Evolutionary conservation across 164 flowering plant genomes (phyloP).

Genomic region (Piper longum): DNA sequence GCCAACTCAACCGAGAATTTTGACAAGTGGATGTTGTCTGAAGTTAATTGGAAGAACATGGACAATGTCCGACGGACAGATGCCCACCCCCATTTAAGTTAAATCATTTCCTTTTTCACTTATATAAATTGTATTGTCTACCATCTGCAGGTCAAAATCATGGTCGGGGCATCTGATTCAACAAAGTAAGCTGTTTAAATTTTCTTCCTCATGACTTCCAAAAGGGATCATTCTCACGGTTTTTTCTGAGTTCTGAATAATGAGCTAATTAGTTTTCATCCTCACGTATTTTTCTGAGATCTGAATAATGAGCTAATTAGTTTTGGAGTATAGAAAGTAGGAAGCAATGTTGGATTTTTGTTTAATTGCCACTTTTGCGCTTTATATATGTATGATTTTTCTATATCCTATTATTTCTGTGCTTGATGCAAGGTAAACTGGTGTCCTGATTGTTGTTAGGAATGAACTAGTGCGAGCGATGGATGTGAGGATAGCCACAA

Average conservation of each 20-base stretch:
- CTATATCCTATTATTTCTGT: not conserved
- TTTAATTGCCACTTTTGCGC: not conserved
- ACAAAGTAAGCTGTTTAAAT: constrained; percentile 44
- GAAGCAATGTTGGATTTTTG: too few relatives aligned
- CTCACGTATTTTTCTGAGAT: not conserved
- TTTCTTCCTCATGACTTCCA: too few relatives aligned
- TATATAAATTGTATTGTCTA: not conserved
- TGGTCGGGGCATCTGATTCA: constrained; percentile 32
- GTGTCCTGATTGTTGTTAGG: constrained; percentile 23
- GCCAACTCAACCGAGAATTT: too few relatives aligned
- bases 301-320: not conserved
- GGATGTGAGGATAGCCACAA: constrained; percentile 55
- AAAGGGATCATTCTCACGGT: not conserved
- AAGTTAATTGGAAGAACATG: too few relatives aligned
- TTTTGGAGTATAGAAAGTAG: too few relatives aligned
- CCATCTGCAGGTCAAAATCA: constrained; percentile 29
- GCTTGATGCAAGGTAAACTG: not conserved
- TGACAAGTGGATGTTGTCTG: too few relatives aligned
- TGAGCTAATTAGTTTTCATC: not conserved
- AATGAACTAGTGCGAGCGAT: constrained; percentile 78
- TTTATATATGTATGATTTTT: constrained; percentile 1
- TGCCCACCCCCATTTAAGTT: too few relatives aligned
- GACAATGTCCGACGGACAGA: too few relatives aligned
- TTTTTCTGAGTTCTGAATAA: not conserved
- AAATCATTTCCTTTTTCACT: not conserved